Conservation (phyloP, 2,329 filamentous ascomycete species). For the Pseudogymnoascus sp. region DNA sequence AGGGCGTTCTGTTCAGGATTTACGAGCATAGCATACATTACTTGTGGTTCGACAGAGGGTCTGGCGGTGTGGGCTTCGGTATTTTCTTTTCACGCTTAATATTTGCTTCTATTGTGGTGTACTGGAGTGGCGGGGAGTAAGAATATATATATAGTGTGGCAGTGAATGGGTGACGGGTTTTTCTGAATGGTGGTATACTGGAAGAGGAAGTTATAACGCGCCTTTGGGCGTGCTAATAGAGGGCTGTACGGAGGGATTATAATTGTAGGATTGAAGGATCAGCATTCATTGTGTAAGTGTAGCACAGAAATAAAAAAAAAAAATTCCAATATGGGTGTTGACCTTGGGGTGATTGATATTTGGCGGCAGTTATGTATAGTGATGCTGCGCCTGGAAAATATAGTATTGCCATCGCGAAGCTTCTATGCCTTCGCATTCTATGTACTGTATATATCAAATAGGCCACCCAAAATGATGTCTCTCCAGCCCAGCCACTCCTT, state of each 20-base stretch:
- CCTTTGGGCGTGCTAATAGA: neutral
- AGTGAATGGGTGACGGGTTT: neutral
- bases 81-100: neutral
- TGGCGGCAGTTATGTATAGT: neutral
- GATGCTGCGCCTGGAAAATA: neutral
- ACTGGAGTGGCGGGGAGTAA: neutral
- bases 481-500: neutral
- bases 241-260: neutral
- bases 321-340: neutral
- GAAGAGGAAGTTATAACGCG: neutral
- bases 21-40: constrained; percentile 6
- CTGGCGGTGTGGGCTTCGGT: neutral
- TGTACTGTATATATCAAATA: neutral
- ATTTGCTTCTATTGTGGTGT: constrained; percentile 1
- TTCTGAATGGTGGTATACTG: neutral
- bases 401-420: neutral
- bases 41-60: neutral
- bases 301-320: neutral
- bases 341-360: neutral
- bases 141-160: neutral
- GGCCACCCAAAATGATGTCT: neutral
- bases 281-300: constrained; percentile 4
- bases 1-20: constrained; percentile 3
- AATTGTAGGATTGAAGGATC: neutral
- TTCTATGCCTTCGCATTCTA: neutral